phyloP scores from a whole-genome alignment of 345 rosid genomes.

The Euphorbia peplus region DNA sequence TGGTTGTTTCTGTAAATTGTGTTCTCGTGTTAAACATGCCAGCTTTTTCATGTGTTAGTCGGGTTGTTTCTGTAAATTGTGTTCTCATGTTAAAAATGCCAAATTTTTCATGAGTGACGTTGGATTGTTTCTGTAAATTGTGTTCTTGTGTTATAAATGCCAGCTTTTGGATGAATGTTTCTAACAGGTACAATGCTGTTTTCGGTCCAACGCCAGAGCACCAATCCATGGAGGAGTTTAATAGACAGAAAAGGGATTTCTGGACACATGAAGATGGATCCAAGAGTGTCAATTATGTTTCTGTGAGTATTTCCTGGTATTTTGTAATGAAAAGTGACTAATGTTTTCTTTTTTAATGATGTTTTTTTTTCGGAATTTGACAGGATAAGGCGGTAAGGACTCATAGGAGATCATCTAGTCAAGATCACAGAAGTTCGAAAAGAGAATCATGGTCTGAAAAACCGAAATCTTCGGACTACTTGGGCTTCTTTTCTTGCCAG shows the following conservation, averaged over 20 bases:
- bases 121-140: no score
- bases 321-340: not conserved
- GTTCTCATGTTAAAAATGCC: no score
- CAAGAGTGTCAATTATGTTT: slow-evolving; percentile 33
- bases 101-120: no score
- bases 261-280: slow-evolving; percentile 29
- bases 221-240: slow-evolving; percentile 30
- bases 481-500: slow-evolving; percentile 41
- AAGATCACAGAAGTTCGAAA: slow-evolving; percentile 14
- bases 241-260: slow-evolving; percentile 20
- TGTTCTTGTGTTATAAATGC: no score
- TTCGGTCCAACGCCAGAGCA: slow-evolving; percentile 35
- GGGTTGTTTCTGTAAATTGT: no score
- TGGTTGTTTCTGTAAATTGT: no score
- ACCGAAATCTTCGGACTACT: slow-evolving; percentile 26
- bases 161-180: slow-evolving; percentile 5
- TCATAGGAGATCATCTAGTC: slow-evolving; percentile 25
- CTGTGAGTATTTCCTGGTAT: slow-evolving; percentile 32
- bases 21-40: no score
- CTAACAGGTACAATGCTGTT: slow-evolving; percentile 43
- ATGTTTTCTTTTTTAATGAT: not conserved
- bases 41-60: no score
- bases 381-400: slow-evolving; percentile 32
- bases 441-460: slow-evolving; percentile 27
- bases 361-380: slow-evolving; percentile 13